A percentile compares a stretch with the other conserved stretches of the same genome.
These are phyloP conservation scores for Tolypocladium album DNA, from an alignment of 2,329 filamentous ascomycete species.

Conservation along the genomic window DNA sequence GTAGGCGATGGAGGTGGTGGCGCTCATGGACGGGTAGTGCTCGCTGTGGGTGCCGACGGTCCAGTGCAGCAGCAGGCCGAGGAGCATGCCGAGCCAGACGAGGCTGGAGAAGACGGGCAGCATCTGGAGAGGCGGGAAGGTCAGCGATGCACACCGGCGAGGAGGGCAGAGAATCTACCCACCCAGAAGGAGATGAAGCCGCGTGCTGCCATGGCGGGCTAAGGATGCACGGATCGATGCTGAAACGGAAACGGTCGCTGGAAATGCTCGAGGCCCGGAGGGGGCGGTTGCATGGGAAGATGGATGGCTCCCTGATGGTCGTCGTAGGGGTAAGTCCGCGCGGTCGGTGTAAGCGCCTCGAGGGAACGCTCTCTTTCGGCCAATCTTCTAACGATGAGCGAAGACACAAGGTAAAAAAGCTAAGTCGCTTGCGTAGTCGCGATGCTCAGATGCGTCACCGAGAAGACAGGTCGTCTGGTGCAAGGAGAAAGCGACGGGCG, in stretches of 20 bases:
- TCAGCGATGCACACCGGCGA: background rate
- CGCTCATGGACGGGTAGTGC: conserved; percentile 50
- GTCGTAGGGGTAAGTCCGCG: too few relatives aligned
- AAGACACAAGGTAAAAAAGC: too few relatives aligned
- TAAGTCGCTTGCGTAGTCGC: background rate
- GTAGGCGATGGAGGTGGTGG: conserved; percentile 53
- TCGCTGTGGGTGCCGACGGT: conserved; percentile 39
- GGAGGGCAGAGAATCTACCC: conserved; percentile 2
- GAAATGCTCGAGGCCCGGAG: background rate
- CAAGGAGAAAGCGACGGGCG: background rate
- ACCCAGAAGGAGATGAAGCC: conserved; percentile 30
- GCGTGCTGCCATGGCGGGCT: conserved; percentile 16
- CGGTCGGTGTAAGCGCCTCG: background rate
- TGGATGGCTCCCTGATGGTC: background rate
- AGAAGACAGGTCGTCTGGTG: background rate
- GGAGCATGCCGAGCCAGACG: conserved; percentile 56
- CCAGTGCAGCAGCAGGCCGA: conserved; percentile 65
- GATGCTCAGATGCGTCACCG: background rate
- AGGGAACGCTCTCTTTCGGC: background rate
- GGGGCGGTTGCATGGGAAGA: background rate
- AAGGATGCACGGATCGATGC: background rate
- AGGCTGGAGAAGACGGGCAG: conserved; percentile 59
- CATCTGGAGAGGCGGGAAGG: conserved; percentile 23
- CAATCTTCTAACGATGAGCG: background rate
- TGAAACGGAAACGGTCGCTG: background rate